Conservation (phyloP, 192 early-diverging fungal species). For the Umbelopsis sp. region DNA sequence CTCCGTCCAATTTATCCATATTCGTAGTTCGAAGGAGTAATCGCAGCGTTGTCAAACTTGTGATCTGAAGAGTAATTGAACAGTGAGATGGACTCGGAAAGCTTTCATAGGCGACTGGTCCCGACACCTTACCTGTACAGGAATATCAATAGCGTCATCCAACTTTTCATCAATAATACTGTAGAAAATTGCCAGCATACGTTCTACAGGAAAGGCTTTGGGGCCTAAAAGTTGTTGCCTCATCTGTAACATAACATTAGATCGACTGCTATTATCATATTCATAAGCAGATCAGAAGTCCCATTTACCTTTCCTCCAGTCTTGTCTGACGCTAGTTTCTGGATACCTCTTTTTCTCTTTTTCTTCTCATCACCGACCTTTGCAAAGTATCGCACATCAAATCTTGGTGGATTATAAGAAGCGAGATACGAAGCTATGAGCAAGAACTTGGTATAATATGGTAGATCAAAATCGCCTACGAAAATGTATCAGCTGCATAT, state of each 20-base stretch:
- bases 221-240: constrained; percentile 91
- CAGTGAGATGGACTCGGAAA: background rate
- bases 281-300: background rate
- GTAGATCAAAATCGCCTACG: constrained; percentile 68
- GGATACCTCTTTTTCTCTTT: constrained; percentile 38
- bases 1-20: constrained; percentile 77
- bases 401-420: constrained; percentile 87
- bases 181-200: constrained; percentile 97
- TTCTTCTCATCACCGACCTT: constrained; percentile 44
- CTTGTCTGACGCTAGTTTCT: constrained; percentile 49
- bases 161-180: constrained; percentile 74
- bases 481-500: background rate
- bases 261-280: background rate
- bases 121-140: constrained; percentile 58
- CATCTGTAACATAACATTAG: constrained; percentile 29
- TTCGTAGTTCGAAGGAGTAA: constrained; percentile 72
- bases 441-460: constrained; percentile 89
- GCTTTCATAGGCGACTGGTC: background rate
- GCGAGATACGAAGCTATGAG: constrained; percentile 89
- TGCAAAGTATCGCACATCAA: constrained; percentile 89
- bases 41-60: constrained; percentile 77
- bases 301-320: constrained; percentile 44
- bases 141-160: constrained; percentile 77
- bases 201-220: constrained; percentile 90
- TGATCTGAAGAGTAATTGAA: constrained; percentile 55